These are phyloP conservation scores for Ophiostoma perfectum DNA, from an alignment of 2,329 filamentous ascomycete genomes.

Conservation along the genomic window DNA sequence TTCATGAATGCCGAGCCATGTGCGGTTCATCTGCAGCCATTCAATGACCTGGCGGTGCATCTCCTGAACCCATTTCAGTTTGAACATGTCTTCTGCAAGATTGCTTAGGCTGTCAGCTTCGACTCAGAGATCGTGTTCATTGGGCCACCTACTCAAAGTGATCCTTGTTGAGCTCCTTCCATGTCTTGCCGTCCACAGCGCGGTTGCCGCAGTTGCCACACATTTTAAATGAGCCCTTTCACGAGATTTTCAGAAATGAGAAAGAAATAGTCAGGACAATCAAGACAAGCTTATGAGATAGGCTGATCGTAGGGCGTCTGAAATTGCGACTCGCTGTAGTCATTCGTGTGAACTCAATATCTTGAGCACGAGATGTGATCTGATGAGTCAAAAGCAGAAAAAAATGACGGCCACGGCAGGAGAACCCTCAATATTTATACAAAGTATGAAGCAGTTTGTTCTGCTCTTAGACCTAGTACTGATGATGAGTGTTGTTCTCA, in stretches of 20 bases:
- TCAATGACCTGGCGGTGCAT: slow-evolving; percentile 19
- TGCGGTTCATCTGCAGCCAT: slow-evolving; percentile 19
- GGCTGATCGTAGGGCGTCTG: no score
- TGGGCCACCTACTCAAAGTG: slow-evolving; percentile 22
- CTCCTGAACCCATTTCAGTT: slow-evolving; percentile 20
- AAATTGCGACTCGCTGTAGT: no score
- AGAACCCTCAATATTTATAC: no score
- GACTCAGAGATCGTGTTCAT: neutral
- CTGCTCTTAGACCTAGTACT: no score
- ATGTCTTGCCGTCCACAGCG: slow-evolving; percentile 18
- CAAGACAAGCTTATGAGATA: neutral
- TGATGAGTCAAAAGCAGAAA: no score
- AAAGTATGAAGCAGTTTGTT: no score
- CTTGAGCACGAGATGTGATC: no score
- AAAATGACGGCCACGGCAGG: no score
- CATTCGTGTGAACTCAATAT: no score
- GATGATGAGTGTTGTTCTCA: no score
- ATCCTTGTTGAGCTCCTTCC: slow-evolving; percentile 25
- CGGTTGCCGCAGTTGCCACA: neutral
- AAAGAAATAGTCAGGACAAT: neutral
- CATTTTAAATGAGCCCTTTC: neutral
- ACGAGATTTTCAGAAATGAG: no score
- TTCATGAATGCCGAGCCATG: slow-evolving; percentile 23
- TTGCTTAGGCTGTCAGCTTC: neutral
- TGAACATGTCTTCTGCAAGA: slow-evolving; percentile 16